Conservation (phyloP, 148 eudicot genomes). For the Arbutus unedo region DNA sequence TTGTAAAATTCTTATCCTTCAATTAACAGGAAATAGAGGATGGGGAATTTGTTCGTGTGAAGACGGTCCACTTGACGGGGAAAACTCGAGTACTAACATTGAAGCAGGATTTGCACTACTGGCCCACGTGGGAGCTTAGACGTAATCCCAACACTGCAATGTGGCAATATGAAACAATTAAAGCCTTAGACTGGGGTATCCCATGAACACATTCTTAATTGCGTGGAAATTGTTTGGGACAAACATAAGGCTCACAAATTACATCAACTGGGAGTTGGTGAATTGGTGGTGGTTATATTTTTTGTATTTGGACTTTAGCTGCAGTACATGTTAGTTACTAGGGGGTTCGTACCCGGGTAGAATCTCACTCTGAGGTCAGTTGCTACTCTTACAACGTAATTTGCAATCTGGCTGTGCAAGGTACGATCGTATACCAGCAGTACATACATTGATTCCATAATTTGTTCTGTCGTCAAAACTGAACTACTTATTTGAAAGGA, state of each 20-base stretch:
- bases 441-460: background rate
- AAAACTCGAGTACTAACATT: constrained; percentile 85
- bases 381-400: background rate
- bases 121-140: constrained; percentile 96
- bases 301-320: background rate
- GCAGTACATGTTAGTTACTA: background rate
- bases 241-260: background rate
- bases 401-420: background rate
- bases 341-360: background rate
- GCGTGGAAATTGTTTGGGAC: background rate
- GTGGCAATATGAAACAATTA: constrained; percentile 68
- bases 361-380: background rate
- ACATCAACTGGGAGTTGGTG: background rate
- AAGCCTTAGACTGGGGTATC: constrained; percentile 36
- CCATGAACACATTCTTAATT: constrained; percentile 20
- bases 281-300: background rate
- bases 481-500: background rate
- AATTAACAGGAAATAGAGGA: constrained; percentile 58
- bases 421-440: background rate
- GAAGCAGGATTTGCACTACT: constrained; percentile 96
- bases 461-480: background rate
- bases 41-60: constrained; percentile 77
- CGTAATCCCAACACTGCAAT: constrained; percentile 63
- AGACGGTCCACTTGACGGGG: constrained; percentile 79
- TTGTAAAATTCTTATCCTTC: background rate